A percentile compares a stretch with the other conserved stretches of the same genome.
phyloP scores from a whole-genome alignment of 1,284 basidiomycete species.

The Puccinia coronata region DNA sequence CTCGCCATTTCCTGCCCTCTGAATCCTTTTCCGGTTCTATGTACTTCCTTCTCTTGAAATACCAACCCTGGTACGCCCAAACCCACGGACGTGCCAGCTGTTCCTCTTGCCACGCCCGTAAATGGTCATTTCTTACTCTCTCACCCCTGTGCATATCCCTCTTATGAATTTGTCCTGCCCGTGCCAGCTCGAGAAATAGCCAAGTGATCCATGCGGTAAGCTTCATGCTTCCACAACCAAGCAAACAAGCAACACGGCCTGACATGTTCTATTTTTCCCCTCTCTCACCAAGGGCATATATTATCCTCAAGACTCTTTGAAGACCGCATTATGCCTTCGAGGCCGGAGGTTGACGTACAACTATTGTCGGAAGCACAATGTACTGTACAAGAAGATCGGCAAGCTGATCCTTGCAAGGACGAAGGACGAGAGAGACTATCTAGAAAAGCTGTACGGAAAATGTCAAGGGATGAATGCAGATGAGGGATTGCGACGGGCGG shows the following conservation, averaged over 20 bases:
- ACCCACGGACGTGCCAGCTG: too few relatives aligned
- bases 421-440: constrained; percentile 22
- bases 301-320: constrained; percentile 81
- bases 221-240: neutral
- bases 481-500: neutral
- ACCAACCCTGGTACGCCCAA: too few relatives aligned
- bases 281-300: constrained; percentile 60
- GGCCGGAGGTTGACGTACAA: constrained; percentile 83
- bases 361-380: constrained; percentile 68
- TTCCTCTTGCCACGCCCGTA: too few relatives aligned
- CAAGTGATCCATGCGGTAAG: constrained; percentile 85
- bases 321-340: constrained; percentile 81
- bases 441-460: constrained; percentile 27
- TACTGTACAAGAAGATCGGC: constrained; percentile 74
- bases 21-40: too few relatives aligned
- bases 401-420: constrained; percentile 62
- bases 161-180: neutral
- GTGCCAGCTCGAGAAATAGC: constrained; percentile 79
- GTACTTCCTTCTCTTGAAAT: too few relatives aligned
- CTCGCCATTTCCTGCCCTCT: too few relatives aligned
- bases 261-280: neutral
- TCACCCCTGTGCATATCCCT: neutral
- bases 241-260: too few relatives aligned
- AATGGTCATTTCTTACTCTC: too few relatives aligned
- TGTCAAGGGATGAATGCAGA: constrained; percentile 7